Percentiles rank a stretch among this genome's conserved stretches.
Conservation (phyloP, 768 basidiomycete species). For the Leccinum broughii region DNA sequence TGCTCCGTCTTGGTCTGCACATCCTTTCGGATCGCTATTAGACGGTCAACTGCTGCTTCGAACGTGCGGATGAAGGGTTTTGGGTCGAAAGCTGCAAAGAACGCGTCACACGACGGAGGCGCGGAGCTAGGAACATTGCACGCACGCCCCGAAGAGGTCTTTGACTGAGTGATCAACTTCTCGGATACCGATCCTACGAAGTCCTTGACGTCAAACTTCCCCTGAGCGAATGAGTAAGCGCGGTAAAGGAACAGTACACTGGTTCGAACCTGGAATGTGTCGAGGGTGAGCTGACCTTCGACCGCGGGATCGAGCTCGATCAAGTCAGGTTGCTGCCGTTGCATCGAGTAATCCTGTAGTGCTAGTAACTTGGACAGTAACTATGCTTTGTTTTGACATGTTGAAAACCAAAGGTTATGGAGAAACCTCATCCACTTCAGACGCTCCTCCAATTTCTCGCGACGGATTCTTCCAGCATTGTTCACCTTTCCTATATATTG, state of each 20-base stretch:
- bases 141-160: slow-evolving; percentile 78
- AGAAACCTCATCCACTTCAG: slow-evolving; percentile 55
- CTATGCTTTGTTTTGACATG: slow-evolving; percentile 30
- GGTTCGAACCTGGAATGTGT: slow-evolving; percentile 52
- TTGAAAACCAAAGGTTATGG: slow-evolving; percentile 42
- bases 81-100: slow-evolving; percentile 79
- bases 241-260: not conserved
- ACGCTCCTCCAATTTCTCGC: slow-evolving; percentile 67
- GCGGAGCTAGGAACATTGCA: slow-evolving; percentile 30
- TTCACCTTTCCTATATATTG: slow-evolving; percentile 60
- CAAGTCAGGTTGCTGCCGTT: slow-evolving; percentile 22
- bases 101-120: slow-evolving; percentile 8
- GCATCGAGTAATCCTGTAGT: slow-evolving; percentile 1
- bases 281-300: slow-evolving; percentile 52
- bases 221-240: slow-evolving; percentile 42
- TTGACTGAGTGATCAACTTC: slow-evolving; percentile 83
- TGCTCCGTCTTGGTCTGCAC: slow-evolving; percentile 89
- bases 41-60: slow-evolving; percentile 84
- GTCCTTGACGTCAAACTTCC: slow-evolving; percentile 90
- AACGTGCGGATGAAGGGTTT: slow-evolving; percentile 92
- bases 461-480: slow-evolving; percentile 61
- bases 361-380: too few species aligned
- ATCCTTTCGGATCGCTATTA: slow-evolving; percentile 85
- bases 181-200: slow-evolving; percentile 86
- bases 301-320: slow-evolving; percentile 51